Percentiles rank a stretch among this genome's conserved stretches.
Conservation (phyloP, 139 green algal species). For the Chlorella sorokiniana region DNA sequence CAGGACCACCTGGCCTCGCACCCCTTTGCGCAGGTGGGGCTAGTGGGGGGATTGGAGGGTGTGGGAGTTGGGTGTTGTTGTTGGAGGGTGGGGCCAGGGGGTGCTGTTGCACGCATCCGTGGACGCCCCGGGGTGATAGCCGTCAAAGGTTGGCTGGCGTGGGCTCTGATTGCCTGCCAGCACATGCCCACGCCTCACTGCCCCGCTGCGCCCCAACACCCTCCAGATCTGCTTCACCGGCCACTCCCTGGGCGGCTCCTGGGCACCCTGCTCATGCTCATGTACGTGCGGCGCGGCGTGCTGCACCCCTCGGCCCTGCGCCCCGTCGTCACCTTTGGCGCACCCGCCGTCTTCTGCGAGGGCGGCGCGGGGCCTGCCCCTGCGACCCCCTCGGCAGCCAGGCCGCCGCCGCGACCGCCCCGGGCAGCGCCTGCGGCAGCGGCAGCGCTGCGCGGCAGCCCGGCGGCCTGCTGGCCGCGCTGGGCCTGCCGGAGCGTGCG, state of each 20-base stretch:
- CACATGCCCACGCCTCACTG: neutral
- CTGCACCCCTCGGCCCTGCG: slow-evolving; percentile 60
- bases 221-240: slow-evolving; percentile 76
- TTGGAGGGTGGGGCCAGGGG: neutral
- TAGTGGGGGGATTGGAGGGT: neutral
- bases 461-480: slow-evolving; percentile 47
- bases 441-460: neutral
- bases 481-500: slow-evolving; percentile 55
- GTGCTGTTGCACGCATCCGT: too few species aligned
- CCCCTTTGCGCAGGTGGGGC: slow-evolving; percentile 58
- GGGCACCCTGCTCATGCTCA: slow-evolving; percentile 85
- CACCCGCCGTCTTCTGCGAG: slow-evolving; percentile 88
- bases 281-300: slow-evolving; percentile 82
- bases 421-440: neutral
- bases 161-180: neutral
- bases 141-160: too few species aligned
- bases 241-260: slow-evolving; percentile 95
- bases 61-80: neutral
- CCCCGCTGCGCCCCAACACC: too few species aligned
- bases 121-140: too few species aligned
- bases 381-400: slow-evolving; percentile 10
- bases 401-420: neutral
- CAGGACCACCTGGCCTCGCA: slow-evolving; percentile 78
- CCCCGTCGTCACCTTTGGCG: slow-evolving; percentile 92
- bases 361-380: slow-evolving; percentile 13